Base-by-base conservation (phyloP, 352 stramenopile species). In the Halophytophthora polymorphica region DNA sequence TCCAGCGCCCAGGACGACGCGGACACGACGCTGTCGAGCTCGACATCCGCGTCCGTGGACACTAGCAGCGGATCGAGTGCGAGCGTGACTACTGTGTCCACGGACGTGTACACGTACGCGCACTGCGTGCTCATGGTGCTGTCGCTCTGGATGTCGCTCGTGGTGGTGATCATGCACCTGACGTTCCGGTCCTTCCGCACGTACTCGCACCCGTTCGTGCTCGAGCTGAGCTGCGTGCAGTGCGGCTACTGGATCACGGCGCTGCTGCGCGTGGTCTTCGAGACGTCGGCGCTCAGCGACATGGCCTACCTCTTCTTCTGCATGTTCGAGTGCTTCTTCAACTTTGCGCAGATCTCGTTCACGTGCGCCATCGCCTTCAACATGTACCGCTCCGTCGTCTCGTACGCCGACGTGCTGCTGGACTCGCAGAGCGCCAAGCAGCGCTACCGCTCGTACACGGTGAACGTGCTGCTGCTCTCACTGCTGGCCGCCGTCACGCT, bases 331-430 rank as follows among this genome's bases (percentile, higher is more conserved):
- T 83, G 75, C 41, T 84, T 87, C 39, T 89, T 89, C 62, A 87
- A 86, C 50, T 87, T 87, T 42, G 78, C 73, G 35, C 75, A 87
- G 58, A 89, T 89, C 42, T 87, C 78, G 23, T 89, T 89, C 59
- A 83, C 78, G 54, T 89, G 78, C 29, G 73, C 78, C 40, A 86
- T 87, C 53, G 78, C 75, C 7, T 89, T 87, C 62, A 86, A 89
- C 47, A 85, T 89, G 76, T 89, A 89, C 55, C 78, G 78, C 6
- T 87, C 75, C 3, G 78, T 89, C 2, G 78, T 89, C 18, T 89
- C 78, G 15, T 89, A 86, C 58, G 78, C 76, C 8, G 78, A 89
- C 31, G 78, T 87, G 21, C 50, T 89, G 3, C 53, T 89, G 55
- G 78, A 89, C 34, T 86, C 73, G 7, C 73, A 87, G 22, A 87